A percentile compares a stretch with the other conserved stretches of the same genome.
These are phyloP conservation scores for Cryptococcus floricola DNA, from an alignment of 1,284 basidiomycete species.

Conservation along the genomic window DNA sequence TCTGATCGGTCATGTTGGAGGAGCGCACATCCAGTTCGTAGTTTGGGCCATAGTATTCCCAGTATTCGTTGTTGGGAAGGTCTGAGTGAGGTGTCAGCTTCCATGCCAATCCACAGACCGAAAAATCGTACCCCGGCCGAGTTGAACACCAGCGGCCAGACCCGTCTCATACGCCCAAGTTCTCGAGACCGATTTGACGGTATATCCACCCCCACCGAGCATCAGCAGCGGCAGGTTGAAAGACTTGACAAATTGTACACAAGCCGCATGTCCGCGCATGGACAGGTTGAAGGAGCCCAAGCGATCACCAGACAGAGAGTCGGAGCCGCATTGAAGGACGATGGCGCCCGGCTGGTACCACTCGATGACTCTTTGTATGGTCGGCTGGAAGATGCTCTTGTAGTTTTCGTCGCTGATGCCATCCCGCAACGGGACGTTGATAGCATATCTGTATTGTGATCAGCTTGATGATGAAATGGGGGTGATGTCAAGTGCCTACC, in stretches of 20 bases:
- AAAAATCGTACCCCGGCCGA: slow-evolving; percentile 64
- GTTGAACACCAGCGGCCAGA: slow-evolving; percentile 88
- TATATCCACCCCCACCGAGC: slow-evolving; percentile 96
- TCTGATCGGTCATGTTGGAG: slow-evolving; percentile 94
- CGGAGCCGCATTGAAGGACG: slow-evolving; percentile 97
- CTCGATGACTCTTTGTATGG: slow-evolving; percentile 92
- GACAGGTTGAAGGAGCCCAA: slow-evolving; percentile 95
- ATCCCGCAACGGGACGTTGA: slow-evolving; percentile 93
- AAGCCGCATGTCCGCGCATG: slow-evolving; percentile 97
- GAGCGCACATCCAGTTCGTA: slow-evolving; percentile 95
- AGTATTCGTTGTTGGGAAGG: slow-evolving; percentile 96
- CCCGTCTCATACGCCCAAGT: slow-evolving; percentile 99
- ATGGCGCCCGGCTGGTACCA: slow-evolving; percentile 93
- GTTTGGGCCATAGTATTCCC: slow-evolving; percentile 98
- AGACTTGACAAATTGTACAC: slow-evolving; percentile 94
- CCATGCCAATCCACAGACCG: slow-evolving; percentile 10
- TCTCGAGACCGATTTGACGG: slow-evolving; percentile 94
- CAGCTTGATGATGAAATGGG: background rate
- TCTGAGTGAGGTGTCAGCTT: slow-evolving; percentile 53
- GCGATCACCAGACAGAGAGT: slow-evolving; percentile 94
- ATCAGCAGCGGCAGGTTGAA: slow-evolving; percentile 90
- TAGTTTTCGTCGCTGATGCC: slow-evolving; percentile 96
- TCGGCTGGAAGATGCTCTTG: slow-evolving; percentile 92
- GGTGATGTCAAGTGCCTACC: slow-evolving; percentile 38
- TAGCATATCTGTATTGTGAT: slow-evolving; percentile 59